Base-by-base conservation (phyloP, 768 basidiomycete species). In the Crucibulum laeve region DNA sequence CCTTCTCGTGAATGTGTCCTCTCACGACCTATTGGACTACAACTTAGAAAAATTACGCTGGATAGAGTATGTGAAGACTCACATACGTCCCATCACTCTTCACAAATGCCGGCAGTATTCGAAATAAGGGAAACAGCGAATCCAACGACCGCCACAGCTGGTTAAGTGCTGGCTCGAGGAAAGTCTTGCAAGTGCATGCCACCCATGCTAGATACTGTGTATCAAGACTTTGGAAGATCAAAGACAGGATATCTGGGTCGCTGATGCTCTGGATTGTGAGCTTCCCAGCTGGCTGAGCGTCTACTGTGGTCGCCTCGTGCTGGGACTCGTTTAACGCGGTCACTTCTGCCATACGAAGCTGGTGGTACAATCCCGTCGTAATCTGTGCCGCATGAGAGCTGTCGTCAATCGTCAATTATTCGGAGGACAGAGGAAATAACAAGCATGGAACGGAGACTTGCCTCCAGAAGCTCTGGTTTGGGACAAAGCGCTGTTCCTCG, bases 101-200 rank as follows among this genome's bases (percentile, higher is more conserved):
- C 5, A 46, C 38, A 45, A 66, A 63, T 3, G 59, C 58, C 23
- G 59, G 62, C 26, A 66, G 38, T 10, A 65, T 43, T 36, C 57
- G 58, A 23, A 68, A 55, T 22, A 66, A 44, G 10, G 66, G 64
- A 42, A 61, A 59, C 5, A 68, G 44, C 5, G 59, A 63, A 21
- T 62, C 58, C 42, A 66, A 44, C 4, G 53, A 50, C 33, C 56
- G 48, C 66, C 66, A 68, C 24, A 65, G 49, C 24, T 56, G 28
- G 42, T 64, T 58, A 13, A 66, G 47, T 3, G 62, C 65, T 4
- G 62, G 66, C 42, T 60, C 58, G 33, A 62, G 45, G 38, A 64
- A 65, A 7, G 57, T 52, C 33, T 50, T 59, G 50, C 60, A 62
- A 13, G 60, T 61, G 37, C 59, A 40, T 4, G 64, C 63, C 25